Conservation (phyloP, 768 basidiomycete species). For the Saitozyma podzolica region DNA sequence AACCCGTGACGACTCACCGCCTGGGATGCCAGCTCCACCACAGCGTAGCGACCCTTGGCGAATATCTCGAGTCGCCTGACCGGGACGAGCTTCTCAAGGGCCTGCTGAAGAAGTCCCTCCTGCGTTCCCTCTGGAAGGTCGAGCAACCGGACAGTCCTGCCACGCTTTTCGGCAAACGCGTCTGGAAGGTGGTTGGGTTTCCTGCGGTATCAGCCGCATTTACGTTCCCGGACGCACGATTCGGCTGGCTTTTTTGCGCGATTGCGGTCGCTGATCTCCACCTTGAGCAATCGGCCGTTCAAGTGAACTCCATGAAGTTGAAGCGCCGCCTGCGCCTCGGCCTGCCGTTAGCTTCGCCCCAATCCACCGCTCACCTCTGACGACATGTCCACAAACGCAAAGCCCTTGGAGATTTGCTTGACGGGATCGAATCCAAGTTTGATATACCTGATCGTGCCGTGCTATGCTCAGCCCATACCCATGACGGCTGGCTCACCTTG, state of each 20-base stretch:
- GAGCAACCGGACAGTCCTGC: conserved; percentile 72
- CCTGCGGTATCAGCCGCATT: conserved; percentile 1
- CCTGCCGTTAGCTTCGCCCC: conserved; percentile 14
- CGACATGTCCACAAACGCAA: conserved; percentile 89
- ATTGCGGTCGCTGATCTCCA: conserved; percentile 52
- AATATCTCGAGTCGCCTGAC: conserved; percentile 73
- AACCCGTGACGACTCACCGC: conserved; percentile 56
- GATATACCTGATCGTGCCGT: conserved; percentile 77
- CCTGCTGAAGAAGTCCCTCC: conserved; percentile 89
- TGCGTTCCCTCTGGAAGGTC: conserved; percentile 75
- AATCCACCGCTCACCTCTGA: conserved; percentile 61
- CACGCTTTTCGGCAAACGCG: conserved; percentile 60
- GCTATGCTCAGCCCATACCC: conserved; percentile 57
- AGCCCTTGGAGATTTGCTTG: conserved; percentile 74
- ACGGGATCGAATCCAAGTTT: conserved; percentile 66
- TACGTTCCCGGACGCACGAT: conserved; percentile 10
- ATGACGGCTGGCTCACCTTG: conserved; percentile 15
- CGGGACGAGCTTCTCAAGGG: conserved; percentile 71
- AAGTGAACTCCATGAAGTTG: conserved; percentile 24
- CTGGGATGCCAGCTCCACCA: conserved; percentile 52
- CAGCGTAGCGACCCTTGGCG: conserved; percentile 57
- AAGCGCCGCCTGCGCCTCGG: conserved; percentile 29
- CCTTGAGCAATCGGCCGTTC: conserved; percentile 29
- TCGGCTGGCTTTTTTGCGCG: conserved; percentile 40
- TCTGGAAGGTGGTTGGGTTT: conserved; percentile 55